Base-by-base conservation (phyloP, 140 eudicot species). In the Stevia rebaudiana region DNA sequence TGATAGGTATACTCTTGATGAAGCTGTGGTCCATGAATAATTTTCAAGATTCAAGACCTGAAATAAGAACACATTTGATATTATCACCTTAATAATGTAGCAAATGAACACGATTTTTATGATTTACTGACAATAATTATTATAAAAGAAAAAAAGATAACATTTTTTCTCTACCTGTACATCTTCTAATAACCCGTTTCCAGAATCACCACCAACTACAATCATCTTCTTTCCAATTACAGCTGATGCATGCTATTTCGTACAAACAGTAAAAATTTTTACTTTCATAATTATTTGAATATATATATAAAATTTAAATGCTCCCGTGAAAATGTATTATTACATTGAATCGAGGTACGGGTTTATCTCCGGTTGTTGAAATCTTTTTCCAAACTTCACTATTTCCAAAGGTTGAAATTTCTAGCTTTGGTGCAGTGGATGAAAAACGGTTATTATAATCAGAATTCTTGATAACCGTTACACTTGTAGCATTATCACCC, bases 121-220 rank as follows among this genome's bases (percentile, higher is more conserved):
- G 4, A 36, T 17, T 11, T 13, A 43, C 7, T 67, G 33, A 28
- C 33, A 28, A 28, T n/a, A 28, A 28, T 28, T 28, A n/a, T n/a
- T 28, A 28, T 28, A 28, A 28, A 28, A 28, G 33, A 2, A 28
- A 28, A 28, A 28, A 28, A 4, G n/a, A n/a, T n/a, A n/a, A 28
- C 4, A 4, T 28, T 28, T 28, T 28, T 28, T 28, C 33, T 28
- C 2, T 28, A 90, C 97, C 94, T 87, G 95, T 40, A 90, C 95
- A 74, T 90, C 97, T 13, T 90, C 97, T 76, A 90, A 74, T 71
- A 87, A 46, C 23, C 87, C 86, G 39, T 76, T 76, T 56, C 81
- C 81, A 76, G 86, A 86, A 80, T 90, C 97, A 50, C 97, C 97
- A 55, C 97, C 97, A 62, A 90, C 97, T 5, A 90, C 80, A 77